Evolutionary conservation across 2,329 filamentous ascomycete species (phyloP).

Genomic region (Septoria linicola): DNA sequence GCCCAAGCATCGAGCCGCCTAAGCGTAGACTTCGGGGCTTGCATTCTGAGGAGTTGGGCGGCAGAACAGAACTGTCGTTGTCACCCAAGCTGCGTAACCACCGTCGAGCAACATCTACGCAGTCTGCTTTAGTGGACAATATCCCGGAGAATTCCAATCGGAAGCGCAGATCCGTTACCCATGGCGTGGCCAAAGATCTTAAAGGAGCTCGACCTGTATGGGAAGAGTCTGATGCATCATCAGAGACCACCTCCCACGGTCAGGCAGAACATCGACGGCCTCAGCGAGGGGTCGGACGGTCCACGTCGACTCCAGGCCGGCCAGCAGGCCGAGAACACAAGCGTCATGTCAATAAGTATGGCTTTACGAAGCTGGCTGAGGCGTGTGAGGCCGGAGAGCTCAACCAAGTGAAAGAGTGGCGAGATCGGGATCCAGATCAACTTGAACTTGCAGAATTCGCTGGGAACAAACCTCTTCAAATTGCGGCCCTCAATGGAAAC

Average conservation of each 20-base stretch:
- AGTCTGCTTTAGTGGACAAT: conserved; percentile 59
- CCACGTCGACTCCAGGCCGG: conserved; percentile 49
- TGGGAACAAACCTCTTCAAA: conserved; percentile 93
- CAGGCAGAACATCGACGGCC: conserved; percentile 57
- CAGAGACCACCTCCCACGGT: conserved; percentile 53
- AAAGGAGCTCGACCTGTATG: conserved; percentile 44
- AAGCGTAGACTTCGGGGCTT: conserved; percentile 31
- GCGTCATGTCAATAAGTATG: conserved; percentile 87
- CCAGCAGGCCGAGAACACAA: conserved; percentile 64
- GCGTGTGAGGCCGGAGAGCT: conserved; percentile 85
- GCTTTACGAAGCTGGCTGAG: conserved; percentile 84
- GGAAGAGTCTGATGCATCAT: conserved; percentile 61
- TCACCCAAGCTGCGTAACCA: conserved; percentile 62
- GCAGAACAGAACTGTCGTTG: conserved; percentile 49
- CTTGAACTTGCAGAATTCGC: conserved; percentile 89
- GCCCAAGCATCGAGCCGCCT: conserved; percentile 33
- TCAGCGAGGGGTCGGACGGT: conserved; percentile 58
- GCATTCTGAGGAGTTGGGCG: conserved; percentile 31
- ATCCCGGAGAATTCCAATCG: conserved; percentile 35
- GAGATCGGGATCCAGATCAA: conserved; percentile 79
- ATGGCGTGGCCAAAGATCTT: conserved; percentile 42
- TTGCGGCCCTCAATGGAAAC: conserved; percentile 83
- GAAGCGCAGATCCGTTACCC: conserved; percentile 51
- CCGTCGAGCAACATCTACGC: conserved; percentile 64
- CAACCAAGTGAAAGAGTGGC: conserved; percentile 70